phyloP scores from a whole-genome alignment of 768 basidiomycete species.

The Mycena sanguinolenta region DNA sequence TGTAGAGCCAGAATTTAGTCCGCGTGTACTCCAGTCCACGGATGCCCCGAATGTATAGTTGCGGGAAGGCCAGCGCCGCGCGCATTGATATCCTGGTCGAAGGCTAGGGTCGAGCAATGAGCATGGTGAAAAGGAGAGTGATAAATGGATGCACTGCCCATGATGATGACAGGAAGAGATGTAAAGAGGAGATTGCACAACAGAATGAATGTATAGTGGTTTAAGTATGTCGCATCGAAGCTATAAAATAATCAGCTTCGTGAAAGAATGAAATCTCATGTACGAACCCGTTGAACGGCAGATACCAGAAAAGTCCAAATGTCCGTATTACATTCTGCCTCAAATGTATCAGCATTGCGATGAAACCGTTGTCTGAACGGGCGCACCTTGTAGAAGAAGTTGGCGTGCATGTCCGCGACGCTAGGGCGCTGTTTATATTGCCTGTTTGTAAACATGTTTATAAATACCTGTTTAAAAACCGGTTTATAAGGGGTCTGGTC shows the following conservation, averaged over 20 bases:
- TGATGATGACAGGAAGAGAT: conserved; percentile 89
- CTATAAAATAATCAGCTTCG: conserved; percentile 51
- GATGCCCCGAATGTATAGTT: conserved; percentile 96
- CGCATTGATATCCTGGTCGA: conserved; percentile 96
- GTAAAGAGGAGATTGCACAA: conserved; percentile 95
- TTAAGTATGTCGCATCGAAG: conserved; percentile 95
- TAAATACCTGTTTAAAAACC: too few species aligned
- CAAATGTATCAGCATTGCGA: conserved; percentile 26
- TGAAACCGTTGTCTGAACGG: background rate
- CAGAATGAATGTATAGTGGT: conserved; percentile 94
- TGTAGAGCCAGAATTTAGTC: conserved; percentile 93
- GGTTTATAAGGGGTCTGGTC: too few species aligned
- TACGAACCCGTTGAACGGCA: conserved; percentile 86
- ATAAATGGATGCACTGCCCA: conserved; percentile 79
- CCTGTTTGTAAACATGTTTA: too few species aligned
- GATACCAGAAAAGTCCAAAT: conserved; percentile 93
- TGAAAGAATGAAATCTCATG: conserved; percentile 3
- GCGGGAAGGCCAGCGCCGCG: conserved; percentile 93
- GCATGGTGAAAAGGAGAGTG: background rate
- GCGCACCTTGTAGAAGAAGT: conserved; percentile 97
- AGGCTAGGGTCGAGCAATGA: conserved; percentile 62
- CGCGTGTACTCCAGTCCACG: conserved; percentile 94
- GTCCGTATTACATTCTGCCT: conserved; percentile 92
- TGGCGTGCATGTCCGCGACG: conserved; percentile 96
- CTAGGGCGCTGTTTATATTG: too few species aligned